Percentiles rank a stretch among this genome's conserved stretches.
phyloP scores from a whole-genome alignment of 2,329 filamentous ascomycete species.

The Venturia effusa region DNA sequence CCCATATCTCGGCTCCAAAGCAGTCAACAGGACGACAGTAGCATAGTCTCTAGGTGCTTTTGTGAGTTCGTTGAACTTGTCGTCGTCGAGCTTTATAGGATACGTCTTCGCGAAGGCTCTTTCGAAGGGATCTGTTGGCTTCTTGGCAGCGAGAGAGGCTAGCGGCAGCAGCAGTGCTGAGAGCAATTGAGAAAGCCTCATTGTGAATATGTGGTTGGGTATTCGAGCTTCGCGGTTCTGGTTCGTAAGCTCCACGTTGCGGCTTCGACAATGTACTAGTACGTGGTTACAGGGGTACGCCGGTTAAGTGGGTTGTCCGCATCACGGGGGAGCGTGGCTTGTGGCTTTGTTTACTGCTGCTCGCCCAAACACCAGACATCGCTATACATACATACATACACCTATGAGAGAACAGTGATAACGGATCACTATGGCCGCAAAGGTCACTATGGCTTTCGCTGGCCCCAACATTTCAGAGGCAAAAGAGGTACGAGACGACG shows the following conservation, averaged over 20 bases:
- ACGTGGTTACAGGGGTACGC: neutral
- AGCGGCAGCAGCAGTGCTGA: constrained; percentile 52
- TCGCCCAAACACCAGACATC: constrained; percentile 1
- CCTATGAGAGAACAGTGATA: neutral
- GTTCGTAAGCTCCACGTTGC: neutral
- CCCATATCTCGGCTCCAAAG: constrained; percentile 69
- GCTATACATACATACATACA: neutral
- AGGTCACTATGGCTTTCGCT: neutral
- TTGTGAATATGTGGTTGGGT: constrained; percentile 32
- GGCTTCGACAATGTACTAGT: neutral
- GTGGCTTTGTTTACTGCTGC: neutral
- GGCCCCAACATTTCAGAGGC: neutral
- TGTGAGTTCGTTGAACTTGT: constrained; percentile 64
- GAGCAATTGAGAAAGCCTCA: constrained; percentile 55
- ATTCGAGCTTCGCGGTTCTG: neutral
- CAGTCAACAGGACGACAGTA: constrained; percentile 73
- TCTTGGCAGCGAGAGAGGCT: constrained; percentile 52
- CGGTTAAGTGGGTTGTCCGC: neutral
- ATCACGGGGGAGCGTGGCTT: neutral
- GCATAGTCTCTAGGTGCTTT: constrained; percentile 72
- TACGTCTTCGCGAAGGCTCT: constrained; percentile 60
- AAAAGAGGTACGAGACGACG: neutral
- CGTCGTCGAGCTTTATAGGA: constrained; percentile 70
- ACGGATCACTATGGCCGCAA: constrained; percentile 1
- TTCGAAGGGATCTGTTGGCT: constrained; percentile 56